phyloP scores from a whole-genome alignment of 2,329 filamentous ascomycete species.

The Botryosphaeria dothidea region DNA sequence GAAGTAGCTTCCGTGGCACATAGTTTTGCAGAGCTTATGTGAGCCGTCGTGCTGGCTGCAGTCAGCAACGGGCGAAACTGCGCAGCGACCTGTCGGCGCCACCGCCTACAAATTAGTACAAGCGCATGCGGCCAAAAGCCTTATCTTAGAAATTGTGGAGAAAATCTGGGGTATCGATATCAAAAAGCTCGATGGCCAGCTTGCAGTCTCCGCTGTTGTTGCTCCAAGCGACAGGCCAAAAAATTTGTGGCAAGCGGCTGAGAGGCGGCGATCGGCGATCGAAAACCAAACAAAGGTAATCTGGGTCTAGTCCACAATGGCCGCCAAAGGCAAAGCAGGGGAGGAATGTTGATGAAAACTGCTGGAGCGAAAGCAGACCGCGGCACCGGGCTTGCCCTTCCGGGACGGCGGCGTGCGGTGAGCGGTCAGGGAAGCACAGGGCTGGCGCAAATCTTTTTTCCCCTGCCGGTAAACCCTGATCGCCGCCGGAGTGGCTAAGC shows the following conservation, averaged over 20 bases:
- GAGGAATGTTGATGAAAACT: background rate
- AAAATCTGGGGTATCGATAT: slow-evolving; percentile 19
- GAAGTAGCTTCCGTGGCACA: background rate
- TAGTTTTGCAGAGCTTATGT: background rate
- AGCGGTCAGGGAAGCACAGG: background rate
- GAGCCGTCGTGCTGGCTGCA: background rate
- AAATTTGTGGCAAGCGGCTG: background rate
- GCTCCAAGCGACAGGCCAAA: background rate
- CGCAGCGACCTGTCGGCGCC: slow-evolving; percentile 12
- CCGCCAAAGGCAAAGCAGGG: background rate
- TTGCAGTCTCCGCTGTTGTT: background rate
- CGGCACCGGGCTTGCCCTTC: slow-evolving; percentile 2
- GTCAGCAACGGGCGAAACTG: background rate
- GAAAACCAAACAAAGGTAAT: background rate
- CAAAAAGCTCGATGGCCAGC: background rate
- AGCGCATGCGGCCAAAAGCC: background rate
- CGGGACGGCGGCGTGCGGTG: slow-evolving; percentile 1
- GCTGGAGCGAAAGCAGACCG: slow-evolving; percentile 1
- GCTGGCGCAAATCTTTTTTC: background rate
- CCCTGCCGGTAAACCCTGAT: slow-evolving; percentile 2
- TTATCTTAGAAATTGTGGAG: slow-evolving; percentile 16
- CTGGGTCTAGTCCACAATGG: background rate
- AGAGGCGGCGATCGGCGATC: background rate
- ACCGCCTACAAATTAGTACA: slow-evolving; percentile 12
- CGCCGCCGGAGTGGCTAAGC: background rate